A percentile compares a stretch with the other conserved stretches of the same genome.
Evolutionary conservation across 2,329 filamentous ascomycete genomes (phyloP).

Genomic region (Stemphylium lycopersici): DNA sequence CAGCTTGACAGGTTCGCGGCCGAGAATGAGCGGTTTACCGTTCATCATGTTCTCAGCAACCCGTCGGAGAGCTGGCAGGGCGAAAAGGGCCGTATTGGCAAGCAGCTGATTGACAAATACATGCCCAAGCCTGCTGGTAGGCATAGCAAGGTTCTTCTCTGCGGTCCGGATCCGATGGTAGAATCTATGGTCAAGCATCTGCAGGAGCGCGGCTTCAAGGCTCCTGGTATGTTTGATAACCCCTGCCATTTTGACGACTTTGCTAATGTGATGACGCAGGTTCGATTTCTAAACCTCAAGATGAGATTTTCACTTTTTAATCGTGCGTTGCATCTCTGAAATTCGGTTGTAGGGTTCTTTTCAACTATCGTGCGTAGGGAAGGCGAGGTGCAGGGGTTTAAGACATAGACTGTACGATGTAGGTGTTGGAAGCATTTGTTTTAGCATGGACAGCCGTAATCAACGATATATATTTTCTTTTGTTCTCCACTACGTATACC

Average conservation of each 20-base stretch:
- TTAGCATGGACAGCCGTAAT: too few relatives aligned
- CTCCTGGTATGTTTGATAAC: conserved; percentile 15
- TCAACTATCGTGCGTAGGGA: background rate
- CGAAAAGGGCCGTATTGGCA: conserved; percentile 8
- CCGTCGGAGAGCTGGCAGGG: conserved; percentile 18
- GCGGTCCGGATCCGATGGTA: conserved; percentile 58
- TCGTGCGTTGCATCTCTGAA: background rate
- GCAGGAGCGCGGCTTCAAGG: conserved; percentile 19
- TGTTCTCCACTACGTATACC: too few relatives aligned
- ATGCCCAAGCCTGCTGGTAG: conserved; percentile 53
- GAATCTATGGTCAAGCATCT: conserved; percentile 12
- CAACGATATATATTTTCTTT: too few relatives aligned
- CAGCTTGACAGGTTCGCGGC: conserved; percentile 62
- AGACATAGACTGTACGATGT: too few relatives aligned
- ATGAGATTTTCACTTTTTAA: conserved; percentile 17
- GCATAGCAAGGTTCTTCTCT: conserved; percentile 92
- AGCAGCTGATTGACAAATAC: conserved; percentile 13
- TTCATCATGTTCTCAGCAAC: conserved; percentile 61
- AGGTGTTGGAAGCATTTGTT: too few relatives aligned
- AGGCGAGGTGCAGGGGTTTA: too few relatives aligned
- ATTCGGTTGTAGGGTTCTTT: background rate
- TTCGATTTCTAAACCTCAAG: conserved; percentile 18
- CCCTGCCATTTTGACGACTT: rapidly evolving
- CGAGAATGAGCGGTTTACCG: conserved; percentile 58
- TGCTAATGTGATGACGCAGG: conserved; percentile 4